Evolutionary conservation across 108 stramenopile genomes (phyloP).

Genomic region (Nannochloropsis salina): DNA sequence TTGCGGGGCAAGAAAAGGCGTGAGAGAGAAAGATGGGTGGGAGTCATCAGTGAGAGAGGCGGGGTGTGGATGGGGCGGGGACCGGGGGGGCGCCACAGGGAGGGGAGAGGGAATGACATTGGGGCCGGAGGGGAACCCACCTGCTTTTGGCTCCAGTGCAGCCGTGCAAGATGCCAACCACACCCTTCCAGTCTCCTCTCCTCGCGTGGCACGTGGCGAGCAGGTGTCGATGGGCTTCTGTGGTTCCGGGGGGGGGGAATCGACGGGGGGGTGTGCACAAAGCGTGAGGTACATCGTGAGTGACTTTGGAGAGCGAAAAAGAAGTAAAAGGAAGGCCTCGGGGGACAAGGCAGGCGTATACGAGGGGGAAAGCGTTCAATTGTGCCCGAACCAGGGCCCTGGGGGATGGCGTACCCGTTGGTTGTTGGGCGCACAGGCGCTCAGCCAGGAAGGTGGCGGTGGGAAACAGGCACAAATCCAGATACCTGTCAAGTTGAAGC

Average conservation of each 20-base stretch:
- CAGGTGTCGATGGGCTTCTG: slow-evolving; percentile 30
- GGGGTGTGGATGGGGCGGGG: no score
- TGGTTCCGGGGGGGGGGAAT: no score
- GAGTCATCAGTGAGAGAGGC: no score
- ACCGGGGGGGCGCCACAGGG: neutral
- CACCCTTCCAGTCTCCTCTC: slow-evolving; percentile 22
- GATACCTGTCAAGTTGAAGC: slow-evolving; percentile 21
- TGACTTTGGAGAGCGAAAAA: neutral
- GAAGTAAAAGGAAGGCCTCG: neutral
- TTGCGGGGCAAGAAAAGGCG: no score
- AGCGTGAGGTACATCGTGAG: no score
- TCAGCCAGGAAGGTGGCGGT: slow-evolving; percentile 45
- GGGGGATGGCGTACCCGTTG: neutral
- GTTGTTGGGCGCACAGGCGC: slow-evolving; percentile 35
- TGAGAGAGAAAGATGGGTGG: no score
- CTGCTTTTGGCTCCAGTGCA: slow-evolving; percentile 35
- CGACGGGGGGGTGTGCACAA: no score
- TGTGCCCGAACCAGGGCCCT: neutral
- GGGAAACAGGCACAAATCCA: slow-evolving; percentile 32
- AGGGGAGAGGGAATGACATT: neutral
- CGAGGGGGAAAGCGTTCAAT: no score
- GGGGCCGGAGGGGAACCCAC: slow-evolving; percentile 21
- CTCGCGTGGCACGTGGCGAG: slow-evolving; percentile 43
- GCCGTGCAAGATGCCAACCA: slow-evolving; percentile 39
- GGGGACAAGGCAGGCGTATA: neutral